A percentile compares a stretch with the other conserved stretches of the same genome.
phyloP scores from a whole-genome alignment of 2,329 filamentous ascomycete species.

The Clonostachys chloroleuca region DNA sequence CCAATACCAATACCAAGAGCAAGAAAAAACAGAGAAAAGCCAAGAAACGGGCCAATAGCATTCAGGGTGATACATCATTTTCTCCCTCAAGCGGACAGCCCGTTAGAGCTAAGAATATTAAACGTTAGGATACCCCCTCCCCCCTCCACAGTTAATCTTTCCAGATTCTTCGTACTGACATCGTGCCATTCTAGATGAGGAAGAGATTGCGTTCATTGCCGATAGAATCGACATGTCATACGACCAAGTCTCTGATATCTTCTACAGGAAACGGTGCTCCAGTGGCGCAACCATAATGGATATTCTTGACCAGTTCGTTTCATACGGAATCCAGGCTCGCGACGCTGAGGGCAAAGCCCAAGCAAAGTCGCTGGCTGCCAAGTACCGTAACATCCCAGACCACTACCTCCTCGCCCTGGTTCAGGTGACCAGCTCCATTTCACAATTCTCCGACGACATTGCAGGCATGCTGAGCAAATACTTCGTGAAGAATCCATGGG shows the following conservation, averaged over 20 bases:
- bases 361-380: slow-evolving; percentile 24
- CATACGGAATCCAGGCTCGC: slow-evolving; percentile 23
- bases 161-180: background rate
- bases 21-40: slow-evolving; percentile 34
- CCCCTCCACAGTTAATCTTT: background rate
- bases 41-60: slow-evolving; percentile 14
- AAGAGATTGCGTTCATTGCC: slow-evolving; percentile 37
- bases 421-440: slow-evolving; percentile 27
- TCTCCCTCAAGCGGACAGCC: too few species aligned
- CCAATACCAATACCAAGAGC: slow-evolving; percentile 10
- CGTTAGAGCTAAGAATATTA: slow-evolving; percentile 13
- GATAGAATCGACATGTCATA: slow-evolving; percentile 34
- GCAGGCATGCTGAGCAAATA: slow-evolving; percentile 33
- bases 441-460: slow-evolving; percentile 30
- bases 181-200: slow-evolving; percentile 15
- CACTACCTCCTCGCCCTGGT: slow-evolving; percentile 36
- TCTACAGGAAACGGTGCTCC: slow-evolving; percentile 28
- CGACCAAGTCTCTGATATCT: slow-evolving; percentile 33
- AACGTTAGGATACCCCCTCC: slow-evolving; percentile 13
- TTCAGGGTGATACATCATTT: too few species aligned
- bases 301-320: slow-evolving; percentile 36
- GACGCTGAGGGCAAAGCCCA: slow-evolving; percentile 19
- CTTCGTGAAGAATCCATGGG: slow-evolving; percentile 31
- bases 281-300: slow-evolving; percentile 32
- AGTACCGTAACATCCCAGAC: slow-evolving; percentile 34